Evolutionary conservation across 2,329 filamentous ascomycete species (phyloP), one percentile per base, ranked within the genome.

Genomic region (Emmonsiellopsis sp.): DNA sequence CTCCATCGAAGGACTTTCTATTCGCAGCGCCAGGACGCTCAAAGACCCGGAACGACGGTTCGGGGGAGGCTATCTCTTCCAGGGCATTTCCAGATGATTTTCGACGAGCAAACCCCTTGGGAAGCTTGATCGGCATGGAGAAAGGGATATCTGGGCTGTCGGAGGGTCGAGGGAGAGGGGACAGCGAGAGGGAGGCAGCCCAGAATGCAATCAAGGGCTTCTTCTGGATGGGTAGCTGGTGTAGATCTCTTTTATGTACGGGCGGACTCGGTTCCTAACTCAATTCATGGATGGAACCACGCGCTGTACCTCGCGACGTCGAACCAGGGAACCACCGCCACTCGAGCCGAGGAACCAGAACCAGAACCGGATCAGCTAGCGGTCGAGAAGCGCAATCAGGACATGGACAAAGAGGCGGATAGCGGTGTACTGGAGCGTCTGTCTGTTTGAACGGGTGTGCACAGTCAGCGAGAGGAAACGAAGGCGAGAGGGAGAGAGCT

Each of bases 31-130:
- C 63, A 13, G 76, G 73, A 55, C 78, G 72, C 57, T 80, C 77
- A 53, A 80, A 70, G 43, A 81, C 78, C 21, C 74, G 71, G 62
- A 81, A 81, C n/a, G 77, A 78, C 21, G 75, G 64, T 49, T 69
- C 68, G 11, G 63, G 63, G 33, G 68, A 63, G 53, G 69, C 68
- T 42, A 69, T 62, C 50, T 77, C 73, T 33, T 80, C 78, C 56
- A 80, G 65, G 50, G 69, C 72, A 68, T 79, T 78, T 47, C 75
- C 77, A 56, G 77, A 76, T 55, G 77, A 80, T 66, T 79, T 79
- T 60, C 78, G 75, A 61, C 77, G 73, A 58, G 68, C 66, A 62
- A 80, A 79, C 55, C 71, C 68, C 62, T 78, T 80, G 50, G 77
- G 75, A 48, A 78, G 67, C 65, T 80, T 79, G 64, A 78, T 79